Base-by-base conservation (phyloP, 148 eudicot species). In the Rhododendron simsii region DNA sequence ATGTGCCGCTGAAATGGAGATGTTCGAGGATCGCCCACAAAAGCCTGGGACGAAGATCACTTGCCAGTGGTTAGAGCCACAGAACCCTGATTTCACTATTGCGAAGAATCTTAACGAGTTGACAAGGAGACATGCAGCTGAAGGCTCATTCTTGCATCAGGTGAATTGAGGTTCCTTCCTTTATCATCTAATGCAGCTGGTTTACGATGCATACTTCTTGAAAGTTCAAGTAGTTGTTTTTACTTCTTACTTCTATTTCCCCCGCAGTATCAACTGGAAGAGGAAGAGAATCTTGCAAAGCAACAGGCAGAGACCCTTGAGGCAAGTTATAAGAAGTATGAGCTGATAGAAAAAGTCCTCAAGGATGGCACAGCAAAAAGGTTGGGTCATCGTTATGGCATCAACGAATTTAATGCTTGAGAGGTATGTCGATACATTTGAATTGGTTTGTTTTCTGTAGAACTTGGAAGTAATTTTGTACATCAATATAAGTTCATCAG, bases 11-110 rank as follows among this genome's bases (percentile, higher is more conserved):
- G 87, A 81, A 78, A 77, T 81, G 1, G 94, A 86, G 84, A 96
- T 95, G 98, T 96, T 95, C 81, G 96, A 89, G 30, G 95, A 95
- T 26, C 94, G 95, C 7, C 99, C 98, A 12, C 84, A 61, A 51
- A 94, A 91, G 91, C 99, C 96, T 21, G 93, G 94, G 21, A 87
- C 91, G 50, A 91, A 10, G 48, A 89, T 96, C 78, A 47, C 55
- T 6, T 74, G 90, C 69, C 85, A 81, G 28, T 96, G 99, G 99
- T 65, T 96, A 90, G 92, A 92, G 26, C 86, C 91, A 0, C 71
- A 84, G 7, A 94, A 95, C 84, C 94, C 94, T n/a, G 91, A 91
- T 13, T 94, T 93, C 88, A 86, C 89, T 84, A 95, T 88, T 20
- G 95, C 98, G 4, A 85, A 90, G 88, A 84, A 91, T 85, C 76